Base-by-base conservation (phyloP, 225 moss, liverwort and hornwort species). In the Antitrichia curtipendula region DNA sequence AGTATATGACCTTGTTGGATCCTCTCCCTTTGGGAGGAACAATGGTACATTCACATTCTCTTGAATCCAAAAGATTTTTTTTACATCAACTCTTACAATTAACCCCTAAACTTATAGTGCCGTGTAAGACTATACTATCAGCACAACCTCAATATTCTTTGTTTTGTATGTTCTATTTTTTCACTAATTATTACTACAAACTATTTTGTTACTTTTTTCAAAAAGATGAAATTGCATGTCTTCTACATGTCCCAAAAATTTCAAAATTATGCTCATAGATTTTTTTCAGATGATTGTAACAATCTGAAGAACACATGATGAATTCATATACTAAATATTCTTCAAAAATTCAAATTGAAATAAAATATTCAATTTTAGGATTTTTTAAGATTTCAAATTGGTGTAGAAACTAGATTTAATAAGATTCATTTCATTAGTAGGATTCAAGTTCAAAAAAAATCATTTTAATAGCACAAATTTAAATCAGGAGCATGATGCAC, bases 21-120 rank as follows among this genome's bases (percentile, higher is more conserved):
- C 20, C 36, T 65, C 6, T 16, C 0, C n/a, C 21, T 0, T n/a
- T 12, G n/a, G 12, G 2, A 21, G 0, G 12, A 66, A n/a, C 12
- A n/a, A 66, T 66, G 36, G 6, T 66, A 21, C 6, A 66, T 66
- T n/a, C 4, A 21, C 4, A n/a, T n/a, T 19, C 0, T 19, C 19
- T 64, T 64, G 6, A 64, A 36, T 36, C 6, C 0, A 10, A 0
- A 3, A 2, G 36, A 64, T 3, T 5, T 19, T 36, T 5, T 20
- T 19, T 12, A n/a, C n/a, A n/a, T 20, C 21, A n/a, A 22, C 2
- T 66, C 1, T 7, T 22, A 66, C 0, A 0, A 2, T 21, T 23
- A 7, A 12, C 0, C 4, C 38, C 24, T 23, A 68, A n/a, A n/a
- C n/a, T n/a, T n/a, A 68, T 2, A 6, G 4, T 38, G 13, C 7